Conservation (phyloP, 1,284 basidiomycete genomes). For the Cryptococcus sp. region DNA sequence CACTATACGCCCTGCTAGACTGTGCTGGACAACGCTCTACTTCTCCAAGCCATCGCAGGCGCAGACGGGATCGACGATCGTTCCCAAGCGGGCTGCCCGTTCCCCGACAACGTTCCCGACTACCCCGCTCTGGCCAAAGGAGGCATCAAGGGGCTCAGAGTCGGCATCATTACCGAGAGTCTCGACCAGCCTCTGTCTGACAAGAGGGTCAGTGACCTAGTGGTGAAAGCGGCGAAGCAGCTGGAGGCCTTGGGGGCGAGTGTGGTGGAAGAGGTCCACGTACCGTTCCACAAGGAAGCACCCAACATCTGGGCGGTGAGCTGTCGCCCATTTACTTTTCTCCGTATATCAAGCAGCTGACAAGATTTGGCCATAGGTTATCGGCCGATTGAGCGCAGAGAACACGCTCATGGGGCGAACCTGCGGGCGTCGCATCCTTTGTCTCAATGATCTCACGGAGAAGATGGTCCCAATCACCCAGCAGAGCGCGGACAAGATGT, state of each 20-base stretch:
- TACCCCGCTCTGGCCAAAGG: slow-evolving; percentile 36
- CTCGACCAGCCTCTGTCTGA: slow-evolving; percentile 45
- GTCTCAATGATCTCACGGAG: slow-evolving; percentile 48
- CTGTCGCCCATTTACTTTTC: too few relatives aligned
- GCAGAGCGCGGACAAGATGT: slow-evolving; percentile 48
- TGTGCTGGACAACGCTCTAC: slow-evolving; percentile 52
- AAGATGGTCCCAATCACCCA: slow-evolving; percentile 50
- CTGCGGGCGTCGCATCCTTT: slow-evolving; percentile 42
- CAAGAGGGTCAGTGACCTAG: slow-evolving; percentile 13
- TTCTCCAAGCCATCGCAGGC: slow-evolving; percentile 54
- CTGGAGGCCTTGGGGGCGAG: slow-evolving; percentile 17
- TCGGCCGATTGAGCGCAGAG: slow-evolving; percentile 7
- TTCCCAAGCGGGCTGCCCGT: slow-evolving; percentile 51
- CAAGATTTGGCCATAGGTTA: slow-evolving; percentile 4
- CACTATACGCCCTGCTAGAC: slow-evolving; percentile 17
- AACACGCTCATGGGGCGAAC: slow-evolving; percentile 7
- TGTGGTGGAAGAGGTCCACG: slow-evolving; percentile 18
- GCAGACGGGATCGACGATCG: slow-evolving; percentile 55
- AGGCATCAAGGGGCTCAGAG: slow-evolving; percentile 46
- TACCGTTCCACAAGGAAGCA: slow-evolving; percentile 25
- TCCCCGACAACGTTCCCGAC: slow-evolving; percentile 49
- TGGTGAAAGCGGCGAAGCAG: slow-evolving; percentile 13
- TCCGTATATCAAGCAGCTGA: not conserved
- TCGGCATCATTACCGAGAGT: slow-evolving; percentile 53
- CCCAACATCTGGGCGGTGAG: slow-evolving; percentile 24